phyloP scores from a whole-genome alignment of 108 stramenopile genomes.

The Discostella pseudostelligera region DNA sequence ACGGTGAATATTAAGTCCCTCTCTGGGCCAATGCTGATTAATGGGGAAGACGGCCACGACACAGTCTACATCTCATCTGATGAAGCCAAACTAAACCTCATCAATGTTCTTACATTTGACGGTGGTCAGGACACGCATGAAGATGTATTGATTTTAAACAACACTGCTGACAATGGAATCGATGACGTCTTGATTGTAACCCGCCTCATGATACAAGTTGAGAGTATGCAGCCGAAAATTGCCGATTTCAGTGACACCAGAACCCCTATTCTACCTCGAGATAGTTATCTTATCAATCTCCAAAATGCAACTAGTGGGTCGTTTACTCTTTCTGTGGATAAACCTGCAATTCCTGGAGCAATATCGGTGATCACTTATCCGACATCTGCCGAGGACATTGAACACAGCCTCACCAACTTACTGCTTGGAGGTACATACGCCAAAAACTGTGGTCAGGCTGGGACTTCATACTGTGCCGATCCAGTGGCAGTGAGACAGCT shows the following conservation, averaged over 20 bases:
- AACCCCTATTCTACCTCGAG: conserved; percentile 6
- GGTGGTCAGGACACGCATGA: conserved; percentile 24
- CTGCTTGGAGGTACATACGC: background rate
- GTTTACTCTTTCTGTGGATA: conserved; percentile 22
- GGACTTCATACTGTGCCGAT: conserved; percentile 18
- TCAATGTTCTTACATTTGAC: conserved; percentile 33
- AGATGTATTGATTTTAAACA: conserved; percentile 31
- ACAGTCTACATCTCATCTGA: conserved; percentile 34
- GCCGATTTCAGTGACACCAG: background rate
- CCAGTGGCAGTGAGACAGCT: conserved; percentile 31
- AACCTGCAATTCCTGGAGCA: background rate
- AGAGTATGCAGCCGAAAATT: conserved; percentile 21
- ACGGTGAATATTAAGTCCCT: conserved; percentile 11
- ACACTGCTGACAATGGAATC: conserved; percentile 9
- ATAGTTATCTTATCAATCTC: conserved; percentile 21
- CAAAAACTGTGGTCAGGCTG: conserved; percentile 5
- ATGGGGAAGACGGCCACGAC: conserved; percentile 33
- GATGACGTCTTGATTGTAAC: conserved; percentile 42
- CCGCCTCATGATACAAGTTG: conserved; percentile 27
- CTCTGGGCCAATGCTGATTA: conserved; percentile 41
- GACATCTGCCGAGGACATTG: conserved; percentile 11
- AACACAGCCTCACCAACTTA: conserved; percentile 1
- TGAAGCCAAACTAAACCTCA: conserved; percentile 22
- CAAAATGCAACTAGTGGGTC: conserved; percentile 21
- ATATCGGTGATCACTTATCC: conserved; percentile 3